These are phyloP conservation scores for Globisporangium cystogenes DNA, from an alignment of 352 stramenopile genomes.

Conservation along the genomic window DNA sequence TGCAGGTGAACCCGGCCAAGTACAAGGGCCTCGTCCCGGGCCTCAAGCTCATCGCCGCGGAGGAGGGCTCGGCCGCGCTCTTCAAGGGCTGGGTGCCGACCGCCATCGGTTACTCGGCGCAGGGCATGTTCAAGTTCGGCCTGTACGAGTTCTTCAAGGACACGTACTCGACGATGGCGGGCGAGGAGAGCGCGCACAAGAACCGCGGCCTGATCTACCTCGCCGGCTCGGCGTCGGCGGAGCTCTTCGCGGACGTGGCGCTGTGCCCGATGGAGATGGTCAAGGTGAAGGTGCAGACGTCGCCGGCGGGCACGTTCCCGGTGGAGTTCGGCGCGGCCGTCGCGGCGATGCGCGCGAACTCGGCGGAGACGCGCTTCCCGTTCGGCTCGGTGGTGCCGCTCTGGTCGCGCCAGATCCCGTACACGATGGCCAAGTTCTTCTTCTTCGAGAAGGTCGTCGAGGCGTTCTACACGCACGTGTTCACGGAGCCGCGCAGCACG, in stretches of 20 bases:
- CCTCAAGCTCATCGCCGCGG: conserved; percentile 81
- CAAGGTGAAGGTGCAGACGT: conserved; percentile 94
- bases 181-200: conserved; percentile 91
- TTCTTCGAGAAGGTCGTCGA: conserved; percentile 93
- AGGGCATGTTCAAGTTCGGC: conserved; percentile 92
- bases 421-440: conserved; percentile 99
- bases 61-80: conserved; percentile 77
- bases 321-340: conserved; percentile 84
- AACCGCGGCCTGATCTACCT: conserved; percentile 92
- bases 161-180: conserved; percentile 87
- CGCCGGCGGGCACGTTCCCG: conserved; percentile 85
- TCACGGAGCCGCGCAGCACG: conserved; percentile 87
- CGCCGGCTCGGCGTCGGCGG: conserved; percentile 88
- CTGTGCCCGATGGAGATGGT: conserved; percentile 95
- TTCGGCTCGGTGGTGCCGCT: conserved; percentile 90
- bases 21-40: conserved; percentile 75
- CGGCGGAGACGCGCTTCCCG: conserved; percentile 86
- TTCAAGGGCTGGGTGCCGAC: conserved; percentile 93
- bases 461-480: conserved; percentile 86
- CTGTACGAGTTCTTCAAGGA: conserved; percentile 97
- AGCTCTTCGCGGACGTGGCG: conserved; percentile 92
- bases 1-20: conserved; percentile 90
- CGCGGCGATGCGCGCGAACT: conserved; percentile 84
- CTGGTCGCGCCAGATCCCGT: conserved; percentile 94
- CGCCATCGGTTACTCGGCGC: conserved; percentile 87